A percentile compares a stretch with the other conserved stretches of the same genome.
phyloP scores from a whole-genome alignment of 2,329 filamentous ascomycete genomes.

The Aquanectria penicillioides region DNA sequence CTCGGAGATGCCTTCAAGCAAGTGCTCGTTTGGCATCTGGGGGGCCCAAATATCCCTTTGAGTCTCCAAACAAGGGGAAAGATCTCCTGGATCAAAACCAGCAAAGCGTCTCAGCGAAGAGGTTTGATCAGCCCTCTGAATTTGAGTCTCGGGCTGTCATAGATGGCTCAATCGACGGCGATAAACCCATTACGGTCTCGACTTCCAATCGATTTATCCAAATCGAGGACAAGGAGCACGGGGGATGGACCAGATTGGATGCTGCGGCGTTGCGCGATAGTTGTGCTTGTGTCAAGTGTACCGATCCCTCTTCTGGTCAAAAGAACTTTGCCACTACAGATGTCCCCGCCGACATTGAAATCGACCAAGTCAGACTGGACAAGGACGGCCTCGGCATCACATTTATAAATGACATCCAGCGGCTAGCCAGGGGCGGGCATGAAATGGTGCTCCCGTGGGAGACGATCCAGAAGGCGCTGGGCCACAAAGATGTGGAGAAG shows the following conservation, averaged over 20 bases:
- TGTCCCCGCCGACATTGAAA: constrained; percentile 47
- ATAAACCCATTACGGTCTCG: constrained; percentile 35
- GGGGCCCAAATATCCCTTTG: constrained; percentile 13
- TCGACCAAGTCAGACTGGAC: constrained; percentile 43
- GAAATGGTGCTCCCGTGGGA: constrained; percentile 47
- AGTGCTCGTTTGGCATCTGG: constrained; percentile 25
- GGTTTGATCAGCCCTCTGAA: constrained; percentile 10
- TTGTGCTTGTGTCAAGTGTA: constrained; percentile 63
- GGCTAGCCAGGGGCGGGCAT: constrained; percentile 44
- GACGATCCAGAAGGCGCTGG: constrained; percentile 49
- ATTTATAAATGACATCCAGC: constrained; percentile 65
- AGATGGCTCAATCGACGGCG: constrained; percentile 5
- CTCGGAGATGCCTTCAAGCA: constrained; percentile 23
- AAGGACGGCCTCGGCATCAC: constrained; percentile 61
- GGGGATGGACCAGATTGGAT: constrained; percentile 39
- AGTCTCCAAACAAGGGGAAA: constrained; percentile 19
- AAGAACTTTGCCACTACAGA: constrained; percentile 61
- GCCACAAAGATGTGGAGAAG: constrained; percentile 31
- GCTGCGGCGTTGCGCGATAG: constrained; percentile 59
- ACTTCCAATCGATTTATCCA: constrained; percentile 42
- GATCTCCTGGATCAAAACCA: background rate
- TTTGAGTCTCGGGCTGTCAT: constrained; percentile 27
- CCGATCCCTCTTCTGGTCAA: constrained; percentile 68
- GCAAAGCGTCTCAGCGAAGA: constrained; percentile 22
- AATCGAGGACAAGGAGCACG: constrained; percentile 31